Evolutionary conservation across 768 basidiomycete species (phyloP).

Genomic region (Auricularia heimuer): DNA sequence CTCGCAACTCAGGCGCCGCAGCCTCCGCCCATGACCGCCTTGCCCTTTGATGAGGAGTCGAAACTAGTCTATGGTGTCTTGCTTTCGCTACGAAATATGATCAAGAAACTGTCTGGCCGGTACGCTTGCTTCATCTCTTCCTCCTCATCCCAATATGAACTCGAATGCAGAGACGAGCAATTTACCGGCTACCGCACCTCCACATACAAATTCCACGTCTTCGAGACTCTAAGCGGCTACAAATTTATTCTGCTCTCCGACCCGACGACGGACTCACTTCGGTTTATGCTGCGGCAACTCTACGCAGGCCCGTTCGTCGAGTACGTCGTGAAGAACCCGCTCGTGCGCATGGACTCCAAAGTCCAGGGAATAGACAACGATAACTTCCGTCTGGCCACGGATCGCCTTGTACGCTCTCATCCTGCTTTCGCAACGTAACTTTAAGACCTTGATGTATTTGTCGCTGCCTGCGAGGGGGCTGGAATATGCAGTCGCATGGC

Average conservation of each 20-base stretch:
- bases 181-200: constrained; percentile 89
- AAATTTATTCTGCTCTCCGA: constrained; percentile 94
- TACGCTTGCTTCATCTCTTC: constrained; percentile 22
- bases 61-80: constrained; percentile 97
- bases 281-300: constrained; percentile 75
- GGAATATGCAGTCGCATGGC: too few species aligned
- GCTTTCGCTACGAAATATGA: constrained; percentile 84
- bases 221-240: constrained; percentile 85
- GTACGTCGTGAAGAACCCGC: constrained; percentile 87
- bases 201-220: constrained; percentile 86
- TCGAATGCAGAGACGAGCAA: constrained; percentile 62
- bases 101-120: constrained; percentile 88
- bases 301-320: constrained; percentile 92
- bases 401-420: constrained; percentile 43
- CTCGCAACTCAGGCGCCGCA: constrained; percentile 22
- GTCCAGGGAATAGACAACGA: constrained; percentile 89
- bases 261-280: constrained; percentile 71
- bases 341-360: constrained; percentile 72
- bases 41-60: constrained; percentile 94
- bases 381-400: constrained; percentile 72
- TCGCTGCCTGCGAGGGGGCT: too few species aligned
- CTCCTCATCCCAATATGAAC: neutral
- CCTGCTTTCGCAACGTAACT: neutral
- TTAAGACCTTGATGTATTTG: too few species aligned
- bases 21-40: constrained; percentile 36